These are phyloP conservation scores for Penicillium sclerotiorum DNA, from an alignment of 2,329 filamentous ascomycete species.

Conservation along the genomic window DNA sequence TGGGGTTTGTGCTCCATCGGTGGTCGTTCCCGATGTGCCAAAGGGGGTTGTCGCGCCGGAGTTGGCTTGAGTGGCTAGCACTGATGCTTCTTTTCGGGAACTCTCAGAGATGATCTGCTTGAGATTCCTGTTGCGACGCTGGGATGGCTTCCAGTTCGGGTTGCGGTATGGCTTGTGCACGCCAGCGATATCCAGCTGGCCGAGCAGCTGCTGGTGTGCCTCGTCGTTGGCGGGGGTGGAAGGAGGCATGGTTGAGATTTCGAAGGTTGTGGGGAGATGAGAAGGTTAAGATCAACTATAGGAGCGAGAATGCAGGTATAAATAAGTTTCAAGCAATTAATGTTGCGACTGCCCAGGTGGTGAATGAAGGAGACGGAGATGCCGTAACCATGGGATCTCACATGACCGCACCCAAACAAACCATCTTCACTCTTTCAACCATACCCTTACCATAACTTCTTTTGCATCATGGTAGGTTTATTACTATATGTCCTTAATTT, in stretches of 20 bases:
- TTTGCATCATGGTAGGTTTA: not conserved
- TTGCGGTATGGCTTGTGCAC: slow-evolving; percentile 90
- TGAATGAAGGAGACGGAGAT: not conserved
- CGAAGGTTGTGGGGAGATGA: slow-evolving; percentile 15
- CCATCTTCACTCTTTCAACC: not conserved
- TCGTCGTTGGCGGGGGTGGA: slow-evolving; percentile 74
- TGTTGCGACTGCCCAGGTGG: not conserved
- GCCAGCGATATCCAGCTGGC: slow-evolving; percentile 86
- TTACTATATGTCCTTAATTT: not conserved
- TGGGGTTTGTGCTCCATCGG: slow-evolving; percentile 48
- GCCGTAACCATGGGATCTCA: slow-evolving; percentile 4
- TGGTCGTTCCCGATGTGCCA: slow-evolving; percentile 36
- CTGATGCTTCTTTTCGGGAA: slow-evolving; percentile 84
- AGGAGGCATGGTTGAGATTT: slow-evolving; percentile 53
- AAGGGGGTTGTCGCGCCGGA: slow-evolving; percentile 75
- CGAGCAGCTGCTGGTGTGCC: slow-evolving; percentile 82
- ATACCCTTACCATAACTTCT: not conserved
- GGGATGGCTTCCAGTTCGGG: slow-evolving; percentile 83
- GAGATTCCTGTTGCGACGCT: slow-evolving; percentile 97
- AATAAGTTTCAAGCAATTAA: too few species aligned
- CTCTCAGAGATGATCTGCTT: slow-evolving; percentile 94
- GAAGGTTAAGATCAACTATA: not conserved
- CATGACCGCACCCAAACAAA: slow-evolving; percentile 6
- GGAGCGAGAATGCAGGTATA: not conserved
- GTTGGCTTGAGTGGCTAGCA: slow-evolving; percentile 78